Conservation (phyloP, 83 land plant genomes). For the Isoetes engelmannii region DNA sequence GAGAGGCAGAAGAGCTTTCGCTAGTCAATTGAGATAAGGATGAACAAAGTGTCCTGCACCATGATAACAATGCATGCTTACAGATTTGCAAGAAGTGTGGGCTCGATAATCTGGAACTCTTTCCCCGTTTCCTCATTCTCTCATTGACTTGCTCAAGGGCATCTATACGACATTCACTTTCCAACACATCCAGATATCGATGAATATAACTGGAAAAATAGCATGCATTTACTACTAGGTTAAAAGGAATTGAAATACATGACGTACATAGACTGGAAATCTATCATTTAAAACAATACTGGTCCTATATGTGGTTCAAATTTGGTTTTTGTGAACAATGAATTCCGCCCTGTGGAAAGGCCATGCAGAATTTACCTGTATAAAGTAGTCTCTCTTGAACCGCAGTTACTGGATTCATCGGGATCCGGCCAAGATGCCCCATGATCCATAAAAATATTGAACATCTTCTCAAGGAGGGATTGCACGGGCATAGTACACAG, state of each 20-base stretch:
- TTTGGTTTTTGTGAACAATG: too few species aligned
- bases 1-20: slow-evolving; percentile 11
- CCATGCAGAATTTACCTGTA: too few species aligned
- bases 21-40: slow-evolving; percentile 48
- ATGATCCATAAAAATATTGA: slow-evolving; percentile 83
- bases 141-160: slow-evolving; percentile 80
- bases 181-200: slow-evolving; percentile 57
- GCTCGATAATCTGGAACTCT: slow-evolving; percentile 72
- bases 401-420: slow-evolving; percentile 21
- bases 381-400: background rate
- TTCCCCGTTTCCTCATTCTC: slow-evolving; percentile 87
- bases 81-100: slow-evolving; percentile 60
- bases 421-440: slow-evolving; percentile 71
- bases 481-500: slow-evolving; percentile 38
- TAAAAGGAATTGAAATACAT: too few species aligned
- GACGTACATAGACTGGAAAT: too few species aligned
- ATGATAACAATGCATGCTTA: slow-evolving; percentile 84
- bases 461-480: slow-evolving; percentile 69
- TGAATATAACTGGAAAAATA: slow-evolving; percentile 60
- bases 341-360: too few species aligned
- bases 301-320: too few species aligned
- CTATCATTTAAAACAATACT: too few species aligned
- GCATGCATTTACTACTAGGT: background rate
- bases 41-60: slow-evolving; percentile 77
- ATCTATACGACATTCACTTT: slow-evolving; percentile 58